These are phyloP conservation scores for Hemileia vastatrix DNA, from an alignment of 1,284 basidiomycete species.

Conservation along the genomic window DNA sequence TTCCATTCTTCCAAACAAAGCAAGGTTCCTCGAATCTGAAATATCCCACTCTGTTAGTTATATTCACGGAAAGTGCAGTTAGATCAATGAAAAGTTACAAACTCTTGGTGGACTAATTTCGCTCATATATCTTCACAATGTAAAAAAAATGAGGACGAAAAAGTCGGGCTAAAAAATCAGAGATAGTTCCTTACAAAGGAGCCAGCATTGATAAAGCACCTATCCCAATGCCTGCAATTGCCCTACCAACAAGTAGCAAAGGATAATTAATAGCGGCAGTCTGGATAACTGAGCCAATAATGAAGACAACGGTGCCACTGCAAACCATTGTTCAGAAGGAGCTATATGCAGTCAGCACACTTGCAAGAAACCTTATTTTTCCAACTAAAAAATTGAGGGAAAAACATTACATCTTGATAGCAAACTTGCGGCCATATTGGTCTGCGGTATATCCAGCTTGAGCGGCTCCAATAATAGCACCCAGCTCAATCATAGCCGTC, in stretches of 20 bases:
- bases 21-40: slow-evolving; percentile 23
- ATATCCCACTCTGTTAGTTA: slow-evolving; percentile 6
- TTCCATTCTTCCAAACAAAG: slow-evolving; percentile 23
- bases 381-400: neutral
- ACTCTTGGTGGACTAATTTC: slow-evolving; percentile 19
- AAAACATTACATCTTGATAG: slow-evolving; percentile 27
- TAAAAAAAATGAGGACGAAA: neutral
- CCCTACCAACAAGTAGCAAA: slow-evolving; percentile 35
- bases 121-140: slow-evolving; percentile 16
- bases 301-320: slow-evolving; percentile 41
- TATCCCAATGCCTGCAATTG: slow-evolving; percentile 29
- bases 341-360: neutral
- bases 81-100: neutral
- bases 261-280: slow-evolving; percentile 34
- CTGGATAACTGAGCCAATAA: slow-evolving; percentile 43
- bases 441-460: slow-evolving; percentile 35
- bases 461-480: slow-evolving; percentile 38
- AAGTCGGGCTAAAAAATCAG: too few species aligned
- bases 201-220: slow-evolving; percentile 25
- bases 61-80: neutral
- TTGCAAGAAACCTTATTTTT: neutral
- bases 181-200: slow-evolving; percentile 23
- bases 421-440: slow-evolving; percentile 30
- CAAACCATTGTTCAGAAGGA: neutral
- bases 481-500: slow-evolving; percentile 40